Evolutionary conservation across 1,284 basidiomycete genomes (phyloP).

Genomic region (Ustilago nuda): DNA sequence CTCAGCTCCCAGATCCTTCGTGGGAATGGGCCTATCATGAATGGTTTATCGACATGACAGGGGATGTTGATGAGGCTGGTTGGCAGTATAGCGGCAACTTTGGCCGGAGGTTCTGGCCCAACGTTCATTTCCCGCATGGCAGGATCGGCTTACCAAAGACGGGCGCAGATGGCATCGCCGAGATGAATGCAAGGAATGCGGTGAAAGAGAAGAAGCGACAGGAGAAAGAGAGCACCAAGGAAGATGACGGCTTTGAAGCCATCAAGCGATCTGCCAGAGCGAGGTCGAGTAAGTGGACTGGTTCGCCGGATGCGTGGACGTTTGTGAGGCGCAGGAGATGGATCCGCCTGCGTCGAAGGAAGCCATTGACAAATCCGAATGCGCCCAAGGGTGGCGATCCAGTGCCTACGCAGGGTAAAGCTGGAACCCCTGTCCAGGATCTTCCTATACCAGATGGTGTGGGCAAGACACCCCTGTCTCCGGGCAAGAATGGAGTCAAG

Average conservation of each 20-base stretch:
- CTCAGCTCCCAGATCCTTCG: slow-evolving; percentile 66
- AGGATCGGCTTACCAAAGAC: slow-evolving; percentile 48
- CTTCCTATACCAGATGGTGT: slow-evolving; percentile 5
- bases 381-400: slow-evolving; percentile 11
- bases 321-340: slow-evolving; percentile 66
- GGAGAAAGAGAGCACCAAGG: slow-evolving; percentile 50
- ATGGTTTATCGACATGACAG: slow-evolving; percentile 68
- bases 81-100: slow-evolving; percentile 68
- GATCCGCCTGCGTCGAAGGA: slow-evolving; percentile 62
- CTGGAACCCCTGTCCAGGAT: slow-evolving; percentile 25
- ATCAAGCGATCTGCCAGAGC: slow-evolving; percentile 59
- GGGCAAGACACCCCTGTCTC: slow-evolving; percentile 1
- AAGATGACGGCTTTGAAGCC: slow-evolving; percentile 65
- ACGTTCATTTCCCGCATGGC: slow-evolving; percentile 46
- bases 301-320: slow-evolving; percentile 53
- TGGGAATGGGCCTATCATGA: slow-evolving; percentile 68
- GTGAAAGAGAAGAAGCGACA: slow-evolving; percentile 39
- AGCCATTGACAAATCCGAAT: slow-evolving; percentile 20
- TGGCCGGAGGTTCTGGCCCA: slow-evolving; percentile 52
- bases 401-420: slow-evolving; percentile 1
- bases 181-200: slow-evolving; percentile 50
- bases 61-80: slow-evolving; percentile 67
- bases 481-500: slow-evolving; percentile 21
- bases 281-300: slow-evolving; percentile 60
- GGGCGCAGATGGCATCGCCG: slow-evolving; percentile 39